phyloP scores from a whole-genome alignment of 192 early-diverging fungal species.

The Hyaloraphidium curvatum region DNA sequence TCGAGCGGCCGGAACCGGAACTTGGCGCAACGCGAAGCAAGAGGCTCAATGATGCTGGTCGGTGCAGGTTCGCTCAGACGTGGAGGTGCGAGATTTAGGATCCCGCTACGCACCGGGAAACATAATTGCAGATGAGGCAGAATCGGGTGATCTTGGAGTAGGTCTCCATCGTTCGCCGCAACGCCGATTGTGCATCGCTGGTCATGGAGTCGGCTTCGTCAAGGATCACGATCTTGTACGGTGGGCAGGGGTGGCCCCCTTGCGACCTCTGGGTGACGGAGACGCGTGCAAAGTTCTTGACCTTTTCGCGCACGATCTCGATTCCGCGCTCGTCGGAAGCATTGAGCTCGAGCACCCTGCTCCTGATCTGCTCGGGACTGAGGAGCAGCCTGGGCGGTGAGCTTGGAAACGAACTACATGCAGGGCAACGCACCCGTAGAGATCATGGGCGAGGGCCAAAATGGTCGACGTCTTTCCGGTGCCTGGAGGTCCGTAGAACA shows the following conservation, averaged over 20 bases:
- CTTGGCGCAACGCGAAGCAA: constrained; percentile 84
- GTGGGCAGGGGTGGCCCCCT: constrained; percentile 38
- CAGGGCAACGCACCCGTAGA: constrained; percentile 36
- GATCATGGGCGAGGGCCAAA: constrained; percentile 58
- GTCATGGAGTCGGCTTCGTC: constrained; percentile 99
- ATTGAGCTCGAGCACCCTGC: constrained; percentile 80
- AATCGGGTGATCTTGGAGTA: constrained; percentile 84
- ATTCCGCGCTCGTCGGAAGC: constrained; percentile 98
- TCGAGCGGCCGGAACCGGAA: constrained; percentile 83
- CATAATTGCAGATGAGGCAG: constrained; percentile 85
- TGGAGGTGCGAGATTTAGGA: too few relatives aligned
- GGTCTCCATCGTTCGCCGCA: constrained; percentile 77
- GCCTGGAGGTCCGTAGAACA: constrained; percentile 96
- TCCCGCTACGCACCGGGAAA: constrained; percentile 29
- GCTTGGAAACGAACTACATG: neutral
- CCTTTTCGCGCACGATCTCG: constrained; percentile 69
- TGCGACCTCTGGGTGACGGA: neutral
- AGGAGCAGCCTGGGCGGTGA: neutral
- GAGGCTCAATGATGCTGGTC: constrained; percentile 86
- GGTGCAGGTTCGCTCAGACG: too few relatives aligned
- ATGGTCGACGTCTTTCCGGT: constrained; percentile 96
- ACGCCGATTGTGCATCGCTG: constrained; percentile 72
- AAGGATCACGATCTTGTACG: constrained; percentile 89
- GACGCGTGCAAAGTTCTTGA: constrained; percentile 77
- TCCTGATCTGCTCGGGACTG: constrained; percentile 57